A percentile compares a stretch with the other conserved stretches of the same genome.
These are phyloP conservation scores for Astrocystis sublimbata DNA, from an alignment of 495 filamentous ascomycete genomes.

Conservation along the genomic window DNA sequence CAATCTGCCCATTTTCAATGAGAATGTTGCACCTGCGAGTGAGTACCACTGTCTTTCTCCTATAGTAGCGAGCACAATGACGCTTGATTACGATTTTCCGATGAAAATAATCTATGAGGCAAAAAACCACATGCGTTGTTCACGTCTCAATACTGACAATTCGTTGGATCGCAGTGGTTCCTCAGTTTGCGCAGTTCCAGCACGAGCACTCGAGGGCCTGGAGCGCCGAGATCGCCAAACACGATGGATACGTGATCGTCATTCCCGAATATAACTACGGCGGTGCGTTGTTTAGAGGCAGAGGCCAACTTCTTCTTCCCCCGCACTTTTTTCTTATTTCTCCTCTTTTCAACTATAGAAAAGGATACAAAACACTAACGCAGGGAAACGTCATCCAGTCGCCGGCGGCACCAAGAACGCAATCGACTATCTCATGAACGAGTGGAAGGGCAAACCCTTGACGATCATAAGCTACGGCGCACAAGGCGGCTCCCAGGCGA, in stretches of 20 bases:
- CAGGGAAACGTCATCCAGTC: constrained; percentile 20
- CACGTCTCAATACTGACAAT: too few species aligned
- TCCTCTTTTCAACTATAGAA: not conserved
- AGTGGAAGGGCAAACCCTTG: constrained; percentile 62
- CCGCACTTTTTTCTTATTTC: not conserved
- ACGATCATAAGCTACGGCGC: constrained; percentile 59
- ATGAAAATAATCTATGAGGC: too few species aligned
- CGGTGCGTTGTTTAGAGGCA: not conserved
- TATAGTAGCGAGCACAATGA: too few species aligned
- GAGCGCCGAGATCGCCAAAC: constrained; percentile 47
- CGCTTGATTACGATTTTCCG: too few species aligned
- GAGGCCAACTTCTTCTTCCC: not conserved
- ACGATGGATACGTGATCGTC: constrained; percentile 60
- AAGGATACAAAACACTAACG: too few species aligned
- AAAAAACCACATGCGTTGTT: too few species aligned
- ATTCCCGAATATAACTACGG: constrained; percentile 49
- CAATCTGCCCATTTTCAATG: constrained; percentile 60
- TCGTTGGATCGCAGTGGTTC: too few species aligned
- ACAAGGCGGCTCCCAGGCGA: constrained; percentile 48
- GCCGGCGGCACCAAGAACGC: constrained; percentile 62
- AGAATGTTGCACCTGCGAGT: constrained; percentile 50
- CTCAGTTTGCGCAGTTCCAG: constrained; percentile 42
- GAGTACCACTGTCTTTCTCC: constrained; percentile 13
- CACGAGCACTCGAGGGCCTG: constrained; percentile 52
- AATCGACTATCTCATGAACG: constrained; percentile 60